phyloP scores from a whole-genome alignment of 163 green algal genomes.

The Chlamydomonas reinhardtii region DNA sequence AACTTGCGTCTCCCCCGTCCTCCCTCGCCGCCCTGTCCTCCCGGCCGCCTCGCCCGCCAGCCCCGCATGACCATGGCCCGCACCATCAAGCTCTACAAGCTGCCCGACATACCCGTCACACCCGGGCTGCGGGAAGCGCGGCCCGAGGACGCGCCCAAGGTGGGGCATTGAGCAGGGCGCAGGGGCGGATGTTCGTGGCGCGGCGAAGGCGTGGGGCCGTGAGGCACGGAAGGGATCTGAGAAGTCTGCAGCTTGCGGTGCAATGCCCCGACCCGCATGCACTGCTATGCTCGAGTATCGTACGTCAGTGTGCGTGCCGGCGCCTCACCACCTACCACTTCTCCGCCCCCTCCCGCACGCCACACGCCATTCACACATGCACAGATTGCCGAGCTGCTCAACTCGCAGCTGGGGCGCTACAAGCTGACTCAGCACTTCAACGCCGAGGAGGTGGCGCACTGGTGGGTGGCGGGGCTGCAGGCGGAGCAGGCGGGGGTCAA shows the following conservation, averaged over 20 bases:
- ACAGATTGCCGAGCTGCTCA: constrained; percentile 84
- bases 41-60: no score
- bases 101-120: constrained; percentile 82
- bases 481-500: neutral
- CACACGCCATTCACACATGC: no score
- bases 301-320: no score
- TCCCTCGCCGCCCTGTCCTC: neutral
- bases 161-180: neutral
- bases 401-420: constrained; percentile 85
- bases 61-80: constrained; percentile 95
- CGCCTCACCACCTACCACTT: no score
- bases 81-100: constrained; percentile 96
- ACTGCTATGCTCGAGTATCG: no score
- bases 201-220: no score
- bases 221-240: neutral
- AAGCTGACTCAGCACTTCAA: constrained; percentile 85
- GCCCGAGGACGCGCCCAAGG: constrained; percentile 63
- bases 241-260: no score
- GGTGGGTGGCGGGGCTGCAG: constrained; percentile 15
- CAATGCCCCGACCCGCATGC: no score
- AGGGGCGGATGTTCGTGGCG: no score
- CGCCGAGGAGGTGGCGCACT: constrained; percentile 70
- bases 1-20: no score
- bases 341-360: no score
- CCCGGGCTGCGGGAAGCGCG: constrained; percentile 76